phyloP scores from a whole-genome alignment of 1,139 yeast species.

The Geotrichum candidum region DNA sequence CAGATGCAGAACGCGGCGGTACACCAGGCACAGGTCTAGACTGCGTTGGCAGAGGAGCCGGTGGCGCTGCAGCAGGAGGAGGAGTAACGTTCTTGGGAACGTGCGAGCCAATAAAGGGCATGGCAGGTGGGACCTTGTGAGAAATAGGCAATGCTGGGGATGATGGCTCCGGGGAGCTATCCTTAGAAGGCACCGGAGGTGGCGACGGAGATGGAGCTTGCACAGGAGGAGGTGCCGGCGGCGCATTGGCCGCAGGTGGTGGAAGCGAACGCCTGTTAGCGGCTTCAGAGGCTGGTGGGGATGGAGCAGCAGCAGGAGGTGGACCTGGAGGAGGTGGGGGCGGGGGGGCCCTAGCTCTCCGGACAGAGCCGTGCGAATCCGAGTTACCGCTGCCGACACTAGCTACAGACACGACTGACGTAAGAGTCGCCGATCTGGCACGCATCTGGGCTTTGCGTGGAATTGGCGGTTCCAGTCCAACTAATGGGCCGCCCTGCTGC shows the following conservation, averaged over 20 bases:
- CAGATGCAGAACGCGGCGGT: conserved; percentile 21
- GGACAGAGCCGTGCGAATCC: conserved; percentile 21
- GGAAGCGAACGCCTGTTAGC: conserved; percentile 30
- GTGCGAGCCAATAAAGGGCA: conserved; percentile 31
- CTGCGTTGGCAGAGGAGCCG: conserved; percentile 18
- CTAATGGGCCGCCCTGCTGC: conserved; percentile 77
- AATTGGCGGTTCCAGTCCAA: conserved; percentile 79
- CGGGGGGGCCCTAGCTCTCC: conserved; percentile 42
- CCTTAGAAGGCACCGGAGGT: conserved; percentile 21
- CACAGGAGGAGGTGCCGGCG: conserved; percentile 25
- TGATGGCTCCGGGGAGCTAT: conserved; percentile 19
- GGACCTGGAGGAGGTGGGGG: conserved; percentile 45
- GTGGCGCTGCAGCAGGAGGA: conserved; percentile 22
- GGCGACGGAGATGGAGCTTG: conserved; percentile 18
- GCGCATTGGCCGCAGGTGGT: conserved; percentile 26
- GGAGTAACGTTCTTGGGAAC: conserved; percentile 26
- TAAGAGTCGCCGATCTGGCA: conserved; percentile 21
- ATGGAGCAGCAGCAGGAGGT: conserved; percentile 21
- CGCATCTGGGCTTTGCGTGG: conserved; percentile 48
- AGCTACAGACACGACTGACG: conserved; percentile 18
- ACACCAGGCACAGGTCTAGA: conserved; percentile 21
- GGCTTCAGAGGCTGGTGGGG: conserved; percentile 17
- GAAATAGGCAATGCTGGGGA: conserved; percentile 36
- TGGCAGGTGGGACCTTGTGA: conserved; percentile 33
- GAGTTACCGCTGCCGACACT: conserved; percentile 21